phyloP scores from a whole-genome alignment of 2,329 filamentous ascomycete genomes.

The Pseudogymnoascus sp. region DNA sequence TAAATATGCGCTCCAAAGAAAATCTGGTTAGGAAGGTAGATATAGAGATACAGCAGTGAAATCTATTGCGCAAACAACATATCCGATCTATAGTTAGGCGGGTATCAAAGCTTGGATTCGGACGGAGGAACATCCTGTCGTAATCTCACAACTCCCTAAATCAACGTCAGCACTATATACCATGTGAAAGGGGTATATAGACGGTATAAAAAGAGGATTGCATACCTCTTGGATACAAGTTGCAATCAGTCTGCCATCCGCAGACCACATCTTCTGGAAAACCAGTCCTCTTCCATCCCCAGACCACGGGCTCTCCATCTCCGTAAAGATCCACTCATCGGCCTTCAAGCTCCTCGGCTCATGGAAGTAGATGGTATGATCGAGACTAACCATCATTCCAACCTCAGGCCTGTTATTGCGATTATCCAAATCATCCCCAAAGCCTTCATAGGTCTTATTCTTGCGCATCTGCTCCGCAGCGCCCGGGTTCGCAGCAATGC shows the following conservation, averaged over 20 bases:
- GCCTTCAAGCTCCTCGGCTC: slow-evolving; percentile 50
- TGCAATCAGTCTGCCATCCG: slow-evolving; percentile 65
- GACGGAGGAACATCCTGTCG: slow-evolving; percentile 32
- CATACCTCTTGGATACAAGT: slow-evolving; percentile 71
- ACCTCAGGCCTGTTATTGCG: slow-evolving; percentile 49
- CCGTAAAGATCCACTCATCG: slow-evolving; percentile 71
- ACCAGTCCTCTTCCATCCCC: slow-evolving; percentile 72
- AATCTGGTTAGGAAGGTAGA: background rate
- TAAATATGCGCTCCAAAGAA: background rate
- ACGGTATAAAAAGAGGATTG: slow-evolving; percentile 4
- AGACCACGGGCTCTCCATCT: slow-evolving; percentile 75
- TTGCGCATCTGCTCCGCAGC: slow-evolving; percentile 44
- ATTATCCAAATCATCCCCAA: slow-evolving; percentile 41
- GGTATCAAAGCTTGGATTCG: slow-evolving; percentile 6
- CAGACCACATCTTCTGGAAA: slow-evolving; percentile 63
- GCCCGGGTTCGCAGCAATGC: slow-evolving; percentile 25
- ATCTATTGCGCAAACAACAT: background rate
- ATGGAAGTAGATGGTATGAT: slow-evolving; percentile 67
- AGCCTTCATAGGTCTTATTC: slow-evolving; percentile 26
- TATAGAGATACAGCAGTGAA: background rate
- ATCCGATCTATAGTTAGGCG: background rate
- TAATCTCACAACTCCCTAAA: slow-evolving; percentile 44
- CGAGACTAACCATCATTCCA: slow-evolving; percentile 80
- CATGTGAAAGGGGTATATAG: background rate
- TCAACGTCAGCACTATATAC: slow-evolving; percentile 19